Evolutionary conservation across 1,284 basidiomycete genomes (phyloP).

Genomic region (Rhodotorula mucilaginosa): DNA sequence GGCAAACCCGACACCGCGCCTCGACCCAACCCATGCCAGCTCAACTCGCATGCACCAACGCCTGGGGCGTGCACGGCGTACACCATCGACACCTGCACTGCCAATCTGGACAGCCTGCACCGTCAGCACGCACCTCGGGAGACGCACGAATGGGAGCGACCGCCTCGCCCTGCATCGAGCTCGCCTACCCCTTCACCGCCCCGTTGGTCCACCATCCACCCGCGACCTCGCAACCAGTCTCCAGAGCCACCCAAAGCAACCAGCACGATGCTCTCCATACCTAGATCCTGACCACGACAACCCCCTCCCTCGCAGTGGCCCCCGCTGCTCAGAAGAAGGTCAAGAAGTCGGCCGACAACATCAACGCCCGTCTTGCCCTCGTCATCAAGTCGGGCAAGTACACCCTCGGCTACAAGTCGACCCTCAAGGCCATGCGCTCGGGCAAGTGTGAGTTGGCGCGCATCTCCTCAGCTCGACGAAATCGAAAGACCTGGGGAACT

Average conservation of each 20-base stretch:
- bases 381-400: conserved; percentile 72
- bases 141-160: too few relatives aligned
- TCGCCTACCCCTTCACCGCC: too few relatives aligned
- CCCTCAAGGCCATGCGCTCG: conserved; percentile 95
- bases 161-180: too few relatives aligned
- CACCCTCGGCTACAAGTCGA: conserved; percentile 82
- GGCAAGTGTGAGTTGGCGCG: conserved; percentile 78
- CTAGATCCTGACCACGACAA: background rate
- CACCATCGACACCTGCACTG: too few relatives aligned
- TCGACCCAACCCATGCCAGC: background rate
- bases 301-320: conserved; percentile 22
- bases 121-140: too few relatives aligned
- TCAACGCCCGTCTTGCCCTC: conserved; percentile 90
- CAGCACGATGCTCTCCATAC: too few relatives aligned
- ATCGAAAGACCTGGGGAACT: background rate
- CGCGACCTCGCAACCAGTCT: too few relatives aligned
- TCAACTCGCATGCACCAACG: background rate
- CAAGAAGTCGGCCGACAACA: conserved; percentile 65
- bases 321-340: conserved; percentile 39
- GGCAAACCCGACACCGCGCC: background rate
- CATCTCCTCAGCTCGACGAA: conserved; percentile 12
- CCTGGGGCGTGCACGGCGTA: background rate
- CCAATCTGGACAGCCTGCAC: too few relatives aligned
- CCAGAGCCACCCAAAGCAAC: too few relatives aligned
- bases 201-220: too few relatives aligned